Percentiles rank a stretch among this genome's conserved stretches.
These are phyloP conservation scores for Trichoderma simmonsii DNA, from an alignment of 2,329 filamentous ascomycete species.

Conservation along the genomic window DNA sequence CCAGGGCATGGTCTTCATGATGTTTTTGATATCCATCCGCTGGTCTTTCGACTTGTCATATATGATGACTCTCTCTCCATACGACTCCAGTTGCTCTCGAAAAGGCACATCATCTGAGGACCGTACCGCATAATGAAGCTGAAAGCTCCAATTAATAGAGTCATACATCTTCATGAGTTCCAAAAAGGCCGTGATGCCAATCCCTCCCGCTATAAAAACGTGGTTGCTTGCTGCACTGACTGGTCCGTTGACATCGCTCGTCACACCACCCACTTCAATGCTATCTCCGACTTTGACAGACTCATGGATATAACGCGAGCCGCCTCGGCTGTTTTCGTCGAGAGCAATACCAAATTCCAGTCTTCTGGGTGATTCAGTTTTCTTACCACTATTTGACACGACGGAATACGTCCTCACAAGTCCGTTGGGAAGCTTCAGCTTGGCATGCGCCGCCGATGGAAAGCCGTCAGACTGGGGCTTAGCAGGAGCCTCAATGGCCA, in stretches of 20 bases:
- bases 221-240: conserved; percentile 51
- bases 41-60: conserved; percentile 52
- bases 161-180: conserved; percentile 42
- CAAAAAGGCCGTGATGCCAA: conserved; percentile 65
- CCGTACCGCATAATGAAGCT: conserved; percentile 59
- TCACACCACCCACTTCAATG: conserved; percentile 51
- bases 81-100: conserved; percentile 40
- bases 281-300: conserved; percentile 44
- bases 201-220: conserved; percentile 61
- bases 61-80: conserved; percentile 43
- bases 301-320: conserved; percentile 57
- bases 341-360: conserved; percentile 60
- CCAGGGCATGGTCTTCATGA: conserved; percentile 47
- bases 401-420: conserved; percentile 60
- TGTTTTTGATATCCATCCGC: conserved; percentile 51
- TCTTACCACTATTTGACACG: conserved; percentile 35
- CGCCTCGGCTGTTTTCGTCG: conserved; percentile 55
- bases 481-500: conserved; percentile 48
- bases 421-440: conserved; percentile 54
- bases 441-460: conserved; percentile 50
- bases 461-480: conserved; percentile 36
- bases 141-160: conserved; percentile 47
- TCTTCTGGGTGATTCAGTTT: conserved; percentile 36
- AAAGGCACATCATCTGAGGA: conserved; percentile 54
- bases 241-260: conserved; percentile 43